Conservation (phyloP, 441 rosid genomes). For the Erysimum cheiri region DNA sequence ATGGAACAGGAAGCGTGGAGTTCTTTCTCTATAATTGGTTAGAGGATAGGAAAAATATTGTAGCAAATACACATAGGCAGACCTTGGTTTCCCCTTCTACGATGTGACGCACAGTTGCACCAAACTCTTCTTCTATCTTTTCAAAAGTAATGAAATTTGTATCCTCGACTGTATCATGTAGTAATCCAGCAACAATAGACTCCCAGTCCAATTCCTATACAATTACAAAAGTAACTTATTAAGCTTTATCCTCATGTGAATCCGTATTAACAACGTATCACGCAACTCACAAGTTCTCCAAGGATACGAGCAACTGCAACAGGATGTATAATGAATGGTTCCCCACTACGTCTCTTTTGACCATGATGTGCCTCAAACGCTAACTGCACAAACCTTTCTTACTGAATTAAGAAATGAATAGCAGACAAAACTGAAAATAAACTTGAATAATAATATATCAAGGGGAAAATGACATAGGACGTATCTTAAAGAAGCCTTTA, state of each 20-base stretch:
- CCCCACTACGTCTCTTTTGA: slow-evolving; percentile 93
- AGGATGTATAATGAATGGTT: slow-evolving; percentile 91
- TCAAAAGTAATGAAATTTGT: slow-evolving; percentile 93
- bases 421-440: slow-evolving; percentile 21
- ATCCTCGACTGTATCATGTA: slow-evolving; percentile 99
- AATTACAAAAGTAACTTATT: slow-evolving; percentile 41
- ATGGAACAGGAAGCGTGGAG: slow-evolving; percentile 5
- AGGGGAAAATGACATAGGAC: slow-evolving; percentile 8
- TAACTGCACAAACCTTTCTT: slow-evolving; percentile 64
- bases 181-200: slow-evolving; percentile 93
- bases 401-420: slow-evolving; percentile 40
- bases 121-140: slow-evolving; percentile 93
- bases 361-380: slow-evolving; percentile 97
- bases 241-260: slow-evolving; percentile 26
- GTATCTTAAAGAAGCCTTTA: slow-evolving; percentile 21
- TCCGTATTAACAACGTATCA: slow-evolving; percentile 33
- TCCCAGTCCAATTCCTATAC: slow-evolving; percentile 98
- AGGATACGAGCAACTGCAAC: slow-evolving; percentile 94
- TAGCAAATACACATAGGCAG: slow-evolving; percentile 40
- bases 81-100: slow-evolving; percentile 99
- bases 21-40: slow-evolving; percentile 10
- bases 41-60: slow-evolving; percentile 21
- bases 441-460: slow-evolving; percentile 12
- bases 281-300: slow-evolving; percentile 90
- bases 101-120: slow-evolving; percentile 83